These are phyloP conservation scores for Neophaeococcomyces mojaviensis DNA, from an alignment of 2,329 filamentous ascomycete genomes.

Conservation along the genomic window DNA sequence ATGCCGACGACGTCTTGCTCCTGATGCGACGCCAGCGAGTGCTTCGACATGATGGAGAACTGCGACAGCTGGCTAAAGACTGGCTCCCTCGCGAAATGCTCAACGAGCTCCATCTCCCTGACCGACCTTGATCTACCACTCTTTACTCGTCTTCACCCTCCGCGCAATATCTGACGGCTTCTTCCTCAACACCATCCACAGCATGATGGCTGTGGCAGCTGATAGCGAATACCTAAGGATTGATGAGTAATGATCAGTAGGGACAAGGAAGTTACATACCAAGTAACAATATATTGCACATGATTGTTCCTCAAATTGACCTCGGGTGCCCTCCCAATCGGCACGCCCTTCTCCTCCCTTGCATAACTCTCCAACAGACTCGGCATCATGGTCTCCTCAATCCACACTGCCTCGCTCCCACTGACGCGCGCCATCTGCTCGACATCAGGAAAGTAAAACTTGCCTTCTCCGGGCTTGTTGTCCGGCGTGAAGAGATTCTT, in stretches of 20 bases:
- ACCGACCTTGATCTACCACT: slow-evolving; percentile 50
- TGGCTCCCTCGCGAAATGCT: slow-evolving; percentile 74
- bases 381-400: slow-evolving; percentile 89
- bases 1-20: slow-evolving; percentile 73
- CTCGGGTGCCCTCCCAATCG: slow-evolving; percentile 78
- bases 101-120: slow-evolving; percentile 69
- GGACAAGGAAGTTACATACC: slow-evolving; percentile 51
- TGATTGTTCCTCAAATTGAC: slow-evolving; percentile 96
- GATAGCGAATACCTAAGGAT: slow-evolving; percentile 70
- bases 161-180: slow-evolving; percentile 65
- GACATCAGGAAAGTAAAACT: slow-evolving; percentile 95
- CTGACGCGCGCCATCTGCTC: slow-evolving; percentile 77
- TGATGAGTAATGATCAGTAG: slow-evolving; percentile 21
- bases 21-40: slow-evolving; percentile 59
- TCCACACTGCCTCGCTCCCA: slow-evolving; percentile 82
- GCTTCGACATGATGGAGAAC: slow-evolving; percentile 17
- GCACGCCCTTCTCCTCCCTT: slow-evolving; percentile 71
- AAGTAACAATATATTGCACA: slow-evolving; percentile 97
- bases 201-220: slow-evolving; percentile 82
- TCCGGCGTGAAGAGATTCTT: slow-evolving; percentile 96
- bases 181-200: slow-evolving; percentile 91
- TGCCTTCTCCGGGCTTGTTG: slow-evolving; percentile 71
- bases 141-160: slow-evolving; percentile 67
- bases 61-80: slow-evolving; percentile 59
- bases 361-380: slow-evolving; percentile 70